Base-by-base conservation (phyloP, 2,329 filamentous ascomycete species). In the Lachnellula occidentalis region DNA sequence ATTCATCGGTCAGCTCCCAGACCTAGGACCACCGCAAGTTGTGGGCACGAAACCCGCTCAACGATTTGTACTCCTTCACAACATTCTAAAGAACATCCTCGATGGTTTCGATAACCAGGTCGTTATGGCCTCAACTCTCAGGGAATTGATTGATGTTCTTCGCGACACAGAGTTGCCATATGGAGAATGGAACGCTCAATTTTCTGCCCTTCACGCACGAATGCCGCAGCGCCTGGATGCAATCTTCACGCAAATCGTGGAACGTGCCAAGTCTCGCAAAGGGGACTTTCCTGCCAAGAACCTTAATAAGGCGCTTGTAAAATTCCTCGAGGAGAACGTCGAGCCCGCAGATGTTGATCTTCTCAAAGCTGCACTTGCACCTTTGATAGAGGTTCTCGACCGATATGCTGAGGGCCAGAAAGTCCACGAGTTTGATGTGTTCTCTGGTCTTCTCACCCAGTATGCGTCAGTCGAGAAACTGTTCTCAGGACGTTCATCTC, bases 21-120 rank as follows among this genome's bases (percentile, higher is more conserved):
- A 89, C 51, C 83, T 95, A 61, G 94, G 92, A 39, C 82, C 87
- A 53, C 92, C 94, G 34, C 88, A 94, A 61, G 82, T 97, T 41
- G 82, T 94, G 54, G 94, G 94, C 67, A 88, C 77, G 74, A 99
- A 99, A 80, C 87, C 94, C 22, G 85, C 92, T 21, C 94, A 99
- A 78, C 82, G 86, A 60, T 96, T 96, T 71, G 76, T 81, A 21
- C 79, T 92, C 56, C 80, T 95, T 22, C 82, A 85, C 74, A 85
- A 79, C 71, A 89, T 90, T 58, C 81, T 97, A 45, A 77, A 82
- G 68, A 92, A 96, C 73, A 97, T 99, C 62, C 82, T 99, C 15
- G 79, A 86, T 66, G 94, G 94, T 56, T 99, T 90, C 69, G 94
- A 99, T 75, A 99, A 99, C 80, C 92, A 95, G 63, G 87, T 96